These are phyloP conservation scores for Aegilops speltoides DNA, from an alignment of 176 grass and related monocot species.

Conservation along the genomic window DNA sequence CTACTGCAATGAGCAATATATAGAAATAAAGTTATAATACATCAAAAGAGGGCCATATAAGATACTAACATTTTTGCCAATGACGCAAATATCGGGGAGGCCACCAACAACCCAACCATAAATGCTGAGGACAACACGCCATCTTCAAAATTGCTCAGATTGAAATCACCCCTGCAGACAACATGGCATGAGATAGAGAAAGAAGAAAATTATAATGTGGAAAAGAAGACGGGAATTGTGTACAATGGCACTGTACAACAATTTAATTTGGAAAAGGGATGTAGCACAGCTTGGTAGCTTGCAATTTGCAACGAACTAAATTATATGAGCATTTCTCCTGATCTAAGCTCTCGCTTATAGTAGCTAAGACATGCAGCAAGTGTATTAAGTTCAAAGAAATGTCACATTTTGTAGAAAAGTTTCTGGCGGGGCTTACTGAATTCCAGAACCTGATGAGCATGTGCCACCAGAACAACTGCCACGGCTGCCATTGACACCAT, in stretches of 20 bases:
- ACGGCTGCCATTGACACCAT: conserved; percentile 91
- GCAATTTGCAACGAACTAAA: not conserved
- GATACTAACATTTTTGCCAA: conserved; percentile 74
- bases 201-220: too few species aligned
- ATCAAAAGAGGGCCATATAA: not conserved
- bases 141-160: conserved; percentile 95
- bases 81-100: conserved; percentile 89
- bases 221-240: too few species aligned
- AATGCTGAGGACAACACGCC: conserved; percentile 95
- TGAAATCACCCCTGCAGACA: conserved; percentile 71
- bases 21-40: not conserved
- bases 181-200: not conserved
- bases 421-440: conserved; percentile 74
- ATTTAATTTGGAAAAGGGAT: too few species aligned
- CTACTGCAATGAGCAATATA: not conserved
- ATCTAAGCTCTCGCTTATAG: not conserved
- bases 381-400: not conserved
- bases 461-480: conserved; percentile 65
- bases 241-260: too few species aligned
- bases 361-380: not conserved
- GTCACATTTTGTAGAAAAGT: not conserved
- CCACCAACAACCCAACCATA: conserved; percentile 93
- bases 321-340: not conserved
- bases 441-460: conserved; percentile 86
- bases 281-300: not conserved